Percentiles rank a stretch among this genome's conserved stretches.
phyloP scores from a whole-genome alignment of 495 filamentous ascomycete species.

The Penicillium malachiteum region DNA sequence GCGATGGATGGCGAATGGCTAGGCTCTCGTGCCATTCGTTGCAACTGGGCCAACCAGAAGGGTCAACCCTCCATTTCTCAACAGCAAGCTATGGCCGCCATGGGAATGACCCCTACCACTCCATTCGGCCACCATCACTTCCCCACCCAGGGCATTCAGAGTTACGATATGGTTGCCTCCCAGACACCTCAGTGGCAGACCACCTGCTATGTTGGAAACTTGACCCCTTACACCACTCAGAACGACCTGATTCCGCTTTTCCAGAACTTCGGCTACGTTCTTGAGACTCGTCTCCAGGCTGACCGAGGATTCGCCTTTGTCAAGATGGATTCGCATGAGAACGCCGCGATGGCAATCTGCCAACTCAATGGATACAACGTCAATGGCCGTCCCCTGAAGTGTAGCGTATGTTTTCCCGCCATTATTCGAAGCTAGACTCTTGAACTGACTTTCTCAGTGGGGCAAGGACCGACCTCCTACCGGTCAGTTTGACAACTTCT shows the following conservation, averaged over 20 bases:
- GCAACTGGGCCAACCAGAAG: conserved; percentile 99
- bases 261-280: conserved; percentile 96
- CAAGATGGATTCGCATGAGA: conserved; percentile 99
- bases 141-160: conserved; percentile 93
- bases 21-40: conserved; percentile 95
- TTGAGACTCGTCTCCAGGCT: conserved; percentile 96
- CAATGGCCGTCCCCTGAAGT: conserved; percentile 95
- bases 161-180: conserved; percentile 94
- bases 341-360: conserved; percentile 97
- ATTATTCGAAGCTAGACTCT: neutral
- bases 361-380: conserved; percentile 96
- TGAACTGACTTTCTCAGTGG: conserved; percentile 64
- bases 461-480: conserved; percentile 96
- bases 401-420: conserved; percentile 68
- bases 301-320: conserved; percentile 98
- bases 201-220: conserved; percentile 96
- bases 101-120: conserved; percentile 98
- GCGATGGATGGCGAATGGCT: conserved; percentile 99
- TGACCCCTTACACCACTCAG: conserved; percentile 97
- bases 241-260: conserved; percentile 94
- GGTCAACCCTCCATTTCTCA: conserved; percentile 97
- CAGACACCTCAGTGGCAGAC: conserved; percentile 99
- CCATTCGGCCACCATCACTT: conserved; percentile 98
- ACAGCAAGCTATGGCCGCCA: conserved; percentile 93
- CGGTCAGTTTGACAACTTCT: conserved; percentile 78